Evolutionary conservation across 2,329 filamentous ascomycete genomes (phyloP).

Genomic region (Exophiala xenobiotica): DNA sequence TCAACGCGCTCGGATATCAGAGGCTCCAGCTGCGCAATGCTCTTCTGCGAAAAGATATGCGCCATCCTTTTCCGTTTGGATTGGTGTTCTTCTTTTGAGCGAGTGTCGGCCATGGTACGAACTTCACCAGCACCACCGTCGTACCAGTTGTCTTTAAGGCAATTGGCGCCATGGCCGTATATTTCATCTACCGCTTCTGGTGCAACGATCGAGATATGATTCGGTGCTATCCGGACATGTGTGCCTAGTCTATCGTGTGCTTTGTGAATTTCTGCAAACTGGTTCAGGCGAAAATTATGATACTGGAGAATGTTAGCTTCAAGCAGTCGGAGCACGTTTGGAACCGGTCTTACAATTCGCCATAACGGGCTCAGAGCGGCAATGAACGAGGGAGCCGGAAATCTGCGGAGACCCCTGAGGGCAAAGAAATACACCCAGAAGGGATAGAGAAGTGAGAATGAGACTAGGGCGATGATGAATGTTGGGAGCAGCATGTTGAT

Average conservation of each 20-base stretch:
- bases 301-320: no score
- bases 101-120: slow-evolving; percentile 22
- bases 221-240: slow-evolving; percentile 50
- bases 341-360: no score
- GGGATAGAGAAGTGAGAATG: no score
- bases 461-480: no score
- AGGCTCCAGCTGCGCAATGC: slow-evolving; percentile 26
- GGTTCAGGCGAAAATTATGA: slow-evolving; percentile 27
- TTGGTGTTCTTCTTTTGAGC: slow-evolving; percentile 28
- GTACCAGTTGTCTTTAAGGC: slow-evolving; percentile 42
- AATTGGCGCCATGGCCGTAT: slow-evolving; percentile 43
- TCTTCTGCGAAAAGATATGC: slow-evolving; percentile 27
- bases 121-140: slow-evolving; percentile 26
- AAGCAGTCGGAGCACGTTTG: no score
- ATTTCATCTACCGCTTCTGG: slow-evolving; percentile 42
- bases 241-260: slow-evolving; percentile 30
- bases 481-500: no score
- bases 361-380: no score
- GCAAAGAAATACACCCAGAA: no score
- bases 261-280: slow-evolving; percentile 27
- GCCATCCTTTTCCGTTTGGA: slow-evolving; percentile 25
- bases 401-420: no score
- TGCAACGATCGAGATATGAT: slow-evolving; percentile 50
- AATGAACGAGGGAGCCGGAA: no score
- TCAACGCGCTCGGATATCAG: no score